Conservation (phyloP, 75 land plant genomes). For the Selaginella tamariscina region DNA sequence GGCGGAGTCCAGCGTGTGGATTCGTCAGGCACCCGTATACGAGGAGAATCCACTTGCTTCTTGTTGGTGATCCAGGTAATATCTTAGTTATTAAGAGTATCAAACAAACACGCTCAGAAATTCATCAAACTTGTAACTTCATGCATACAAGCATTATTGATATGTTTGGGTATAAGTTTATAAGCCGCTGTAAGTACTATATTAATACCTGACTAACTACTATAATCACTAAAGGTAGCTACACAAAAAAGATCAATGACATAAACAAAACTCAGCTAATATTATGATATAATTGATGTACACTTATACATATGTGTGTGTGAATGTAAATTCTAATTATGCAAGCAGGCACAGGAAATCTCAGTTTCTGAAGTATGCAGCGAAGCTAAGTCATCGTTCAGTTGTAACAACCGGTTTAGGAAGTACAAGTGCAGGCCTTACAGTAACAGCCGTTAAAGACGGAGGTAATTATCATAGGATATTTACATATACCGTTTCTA, state of each 20-base stretch:
- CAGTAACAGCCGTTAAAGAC: constrained; percentile 7
- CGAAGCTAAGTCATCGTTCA: constrained; percentile 4
- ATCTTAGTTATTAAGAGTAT: background rate
- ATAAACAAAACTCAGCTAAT: no score
- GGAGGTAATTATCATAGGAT: background rate
- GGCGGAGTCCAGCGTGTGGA: constrained; percentile 12
- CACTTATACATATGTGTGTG: no score
- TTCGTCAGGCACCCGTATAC: background rate
- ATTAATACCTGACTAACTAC: no score
- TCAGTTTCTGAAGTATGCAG: constrained; percentile 12
- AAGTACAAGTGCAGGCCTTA: constrained; percentile 12
- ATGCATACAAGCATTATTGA: no score
- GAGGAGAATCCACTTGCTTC: constrained; percentile 12
- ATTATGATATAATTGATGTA: no score
- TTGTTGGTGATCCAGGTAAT: constrained; percentile 12
- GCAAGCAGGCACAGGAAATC: constrained; percentile 51
- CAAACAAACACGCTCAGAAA: no score
- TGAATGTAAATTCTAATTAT: no score
- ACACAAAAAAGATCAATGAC: no score
- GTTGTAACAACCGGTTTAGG: constrained; percentile 6
- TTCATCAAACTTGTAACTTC: no score
- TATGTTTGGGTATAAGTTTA: no score
- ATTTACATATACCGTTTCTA: background rate
- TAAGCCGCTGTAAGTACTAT: no score
- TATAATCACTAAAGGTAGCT: no score